A percentile compares a stretch with the other conserved stretches of the same genome.
phyloP scores from a whole-genome alignment of 768 basidiomycete genomes.

The Boletus edulis region DNA sequence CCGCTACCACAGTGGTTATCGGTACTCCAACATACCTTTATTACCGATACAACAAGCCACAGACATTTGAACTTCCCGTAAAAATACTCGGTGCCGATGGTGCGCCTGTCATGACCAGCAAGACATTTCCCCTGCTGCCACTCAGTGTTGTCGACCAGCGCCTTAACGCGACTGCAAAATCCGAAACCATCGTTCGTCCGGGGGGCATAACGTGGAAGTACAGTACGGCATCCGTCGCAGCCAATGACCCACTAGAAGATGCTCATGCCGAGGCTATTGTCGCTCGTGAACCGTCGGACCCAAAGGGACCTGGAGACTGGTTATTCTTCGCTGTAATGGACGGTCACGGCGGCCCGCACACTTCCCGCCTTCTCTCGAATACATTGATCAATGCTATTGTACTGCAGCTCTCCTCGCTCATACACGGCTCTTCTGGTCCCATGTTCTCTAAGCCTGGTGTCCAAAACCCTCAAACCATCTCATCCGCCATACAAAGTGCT shows the following conservation, averaged over 20 bases:
- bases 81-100: conserved; percentile 57
- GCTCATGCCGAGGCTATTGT: conserved; percentile 72
- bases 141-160: conserved; percentile 54
- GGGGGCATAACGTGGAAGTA: conserved; percentile 68
- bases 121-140: conserved; percentile 55
- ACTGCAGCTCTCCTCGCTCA: conserved; percentile 63
- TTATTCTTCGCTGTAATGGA: conserved; percentile 90
- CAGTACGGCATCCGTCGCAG: conserved; percentile 73
- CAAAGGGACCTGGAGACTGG: conserved; percentile 63
- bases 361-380: conserved; percentile 79
- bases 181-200: conserved; percentile 45
- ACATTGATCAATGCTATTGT: conserved; percentile 83
- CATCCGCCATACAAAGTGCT: conserved; percentile 68
- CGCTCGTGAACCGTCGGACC: conserved; percentile 56
- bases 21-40: conserved; percentile 60
- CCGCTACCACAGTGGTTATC: conserved; percentile 50
- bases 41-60: conserved; percentile 44
- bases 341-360: conserved; percentile 83
- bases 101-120: conserved; percentile 50
- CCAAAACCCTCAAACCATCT: conserved; percentile 51
- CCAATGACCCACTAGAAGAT: conserved; percentile 93
- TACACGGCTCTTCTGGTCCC: conserved; percentile 33
- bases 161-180: conserved; percentile 52
- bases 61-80: conserved; percentile 61
- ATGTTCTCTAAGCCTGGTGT: conserved; percentile 36